Base-by-base conservation (phyloP, 2,329 filamentous ascomycete species). In the Aspergillus bombycis region DNA sequence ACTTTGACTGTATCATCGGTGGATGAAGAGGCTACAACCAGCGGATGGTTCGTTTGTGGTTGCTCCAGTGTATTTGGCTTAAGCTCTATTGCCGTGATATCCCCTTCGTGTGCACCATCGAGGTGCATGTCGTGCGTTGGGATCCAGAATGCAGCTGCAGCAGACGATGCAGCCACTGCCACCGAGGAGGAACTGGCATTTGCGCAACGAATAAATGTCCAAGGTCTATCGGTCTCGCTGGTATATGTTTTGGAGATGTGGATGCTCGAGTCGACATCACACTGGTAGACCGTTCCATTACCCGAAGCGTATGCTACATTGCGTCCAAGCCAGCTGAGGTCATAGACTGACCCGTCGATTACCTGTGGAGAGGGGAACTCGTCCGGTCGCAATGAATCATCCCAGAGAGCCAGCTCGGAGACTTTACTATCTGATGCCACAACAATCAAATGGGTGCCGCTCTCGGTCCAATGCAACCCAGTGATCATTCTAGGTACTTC, bases 391-490 rank as follows among this genome's bases (percentile, higher is more conserved):
- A 74, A 67, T 21, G 70, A 74, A 61, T 78, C 74, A 64, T 82
- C 79, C 80, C 80, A 83, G 30, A 82, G 71, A 28, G 78, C 73
- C 52, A 82, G 74, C 66, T 80, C 78, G 12, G 78, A 80, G 43
- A 74, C 68, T 48, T 74, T 72, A 62, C 76, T 75, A 61, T 79
- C 78, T 9, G 79, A 81, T n/a, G 79, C 78, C 48, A 81, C 77
- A 28, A 81, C 75, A 14, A 79, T 71, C 63, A 82, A 69, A n/a
- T 77, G 76, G 2, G 76, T 72, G 32, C 77, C 75, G 34, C 71
- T 71, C 14, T 73, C 67, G 8, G 79, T 76, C 80, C 80, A 83
- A 60, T 79, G 73, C 32, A 83, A 65, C 1, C 77, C 77, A 4
- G 76, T 81, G 46, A 83, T 78, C 69, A 80, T 77, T 38, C 77